phyloP scores from a whole-genome alignment of 306 rosid species.

The Lathyrus oleraceus region DNA sequence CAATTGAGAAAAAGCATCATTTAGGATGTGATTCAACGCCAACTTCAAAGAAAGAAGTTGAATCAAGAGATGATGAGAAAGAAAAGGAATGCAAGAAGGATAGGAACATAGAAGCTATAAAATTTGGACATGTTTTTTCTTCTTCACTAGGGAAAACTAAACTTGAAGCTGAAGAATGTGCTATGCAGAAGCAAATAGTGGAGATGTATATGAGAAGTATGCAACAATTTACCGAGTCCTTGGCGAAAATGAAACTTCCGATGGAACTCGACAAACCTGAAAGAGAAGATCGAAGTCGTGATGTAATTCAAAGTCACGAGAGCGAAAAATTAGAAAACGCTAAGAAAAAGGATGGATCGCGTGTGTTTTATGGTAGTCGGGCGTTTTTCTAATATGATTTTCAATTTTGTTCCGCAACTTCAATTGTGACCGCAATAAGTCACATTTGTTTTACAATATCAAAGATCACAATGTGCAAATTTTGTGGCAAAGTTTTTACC shows the following conservation, averaged over 20 bases:
- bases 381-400: constrained; percentile 64
- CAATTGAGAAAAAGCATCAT: constrained; percentile 56
- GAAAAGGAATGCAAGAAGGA: constrained; percentile 45
- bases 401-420: neutral
- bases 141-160: constrained; percentile 72
- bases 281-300: constrained; percentile 43
- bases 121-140: constrained; percentile 60
- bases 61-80: constrained; percentile 41
- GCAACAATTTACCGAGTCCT: constrained; percentile 85
- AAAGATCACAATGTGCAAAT: neutral
- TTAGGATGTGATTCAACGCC: constrained; percentile 50
- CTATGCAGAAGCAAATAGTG: constrained; percentile 85
- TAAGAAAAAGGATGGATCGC: constrained; percentile 73
- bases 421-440: neutral
- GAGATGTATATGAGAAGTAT: constrained; percentile 92
- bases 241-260: constrained; percentile 89
- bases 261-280: constrained; percentile 70
- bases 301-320: constrained; percentile 51
- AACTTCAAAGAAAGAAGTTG: constrained; percentile 63
- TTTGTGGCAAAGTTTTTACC: constrained; percentile 17
- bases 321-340: constrained; percentile 50
- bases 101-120: constrained; percentile 32
- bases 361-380: constrained; percentile 84
- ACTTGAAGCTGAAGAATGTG: constrained; percentile 73
- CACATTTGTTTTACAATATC: neutral